These are phyloP conservation scores for Geosmithia morbida DNA, from an alignment of 2,329 filamentous ascomycete species.

Conservation along the genomic window DNA sequence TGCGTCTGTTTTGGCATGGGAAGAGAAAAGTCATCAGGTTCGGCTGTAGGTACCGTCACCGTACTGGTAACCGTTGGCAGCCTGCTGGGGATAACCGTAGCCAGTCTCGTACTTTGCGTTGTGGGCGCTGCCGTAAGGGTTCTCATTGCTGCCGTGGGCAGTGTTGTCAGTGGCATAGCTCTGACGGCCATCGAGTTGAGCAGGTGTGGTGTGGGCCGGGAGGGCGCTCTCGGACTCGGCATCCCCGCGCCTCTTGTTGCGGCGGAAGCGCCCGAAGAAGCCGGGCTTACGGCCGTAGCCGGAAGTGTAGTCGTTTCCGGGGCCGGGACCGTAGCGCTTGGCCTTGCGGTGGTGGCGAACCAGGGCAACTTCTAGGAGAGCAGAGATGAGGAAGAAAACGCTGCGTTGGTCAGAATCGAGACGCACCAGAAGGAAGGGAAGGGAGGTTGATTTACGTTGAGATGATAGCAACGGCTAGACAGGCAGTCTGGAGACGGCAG, in stretches of 20 bases:
- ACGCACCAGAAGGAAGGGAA: neutral
- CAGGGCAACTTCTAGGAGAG: constrained; percentile 52
- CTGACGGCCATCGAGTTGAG: constrained; percentile 21
- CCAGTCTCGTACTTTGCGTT: constrained; percentile 3
- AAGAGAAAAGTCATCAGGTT: constrained; percentile 2
- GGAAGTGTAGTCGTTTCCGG: constrained; percentile 43
- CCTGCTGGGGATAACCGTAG: constrained; percentile 1
- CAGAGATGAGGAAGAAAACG: constrained; percentile 62
- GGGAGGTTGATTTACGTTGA: constrained; percentile 40
- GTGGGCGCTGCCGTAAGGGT: constrained; percentile 3
- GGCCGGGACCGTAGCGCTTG: constrained; percentile 49
- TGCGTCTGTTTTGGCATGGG: neutral
- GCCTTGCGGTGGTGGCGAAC: constrained; percentile 59
- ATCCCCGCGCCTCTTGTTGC: constrained; percentile 10
- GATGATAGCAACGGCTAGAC: constrained; percentile 65
- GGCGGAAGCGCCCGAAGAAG: constrained; percentile 15
- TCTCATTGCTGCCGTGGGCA: constrained; percentile 9
- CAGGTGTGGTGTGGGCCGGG: constrained; percentile 23
- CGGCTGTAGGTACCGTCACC: constrained; percentile 21
- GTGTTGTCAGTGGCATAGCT: constrained; percentile 25
- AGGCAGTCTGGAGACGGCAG: constrained; percentile 64
- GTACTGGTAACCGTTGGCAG: constrained; percentile 9
- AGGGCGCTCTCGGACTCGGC: constrained; percentile 17
- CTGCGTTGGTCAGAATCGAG: constrained; percentile 18
- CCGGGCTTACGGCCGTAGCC: constrained; percentile 19